Evolutionary conservation across 2,329 filamentous ascomycete species (phyloP), one percentile per base, ranked within the genome.

Genomic region (Sarocladium strictum): DNA sequence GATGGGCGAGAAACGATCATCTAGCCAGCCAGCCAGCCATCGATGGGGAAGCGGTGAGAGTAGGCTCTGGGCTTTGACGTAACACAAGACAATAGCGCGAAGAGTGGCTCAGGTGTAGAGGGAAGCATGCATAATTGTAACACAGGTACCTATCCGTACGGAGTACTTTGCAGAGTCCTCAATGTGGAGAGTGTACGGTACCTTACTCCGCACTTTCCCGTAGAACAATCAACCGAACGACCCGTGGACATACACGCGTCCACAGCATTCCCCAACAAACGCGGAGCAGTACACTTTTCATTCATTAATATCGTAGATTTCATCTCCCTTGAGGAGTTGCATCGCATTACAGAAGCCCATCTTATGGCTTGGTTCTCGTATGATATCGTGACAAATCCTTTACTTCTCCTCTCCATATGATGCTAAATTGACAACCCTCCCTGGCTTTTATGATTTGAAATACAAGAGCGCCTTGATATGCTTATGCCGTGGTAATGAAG

Each of bases 381-480:
- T 47, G 23, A 27, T 47, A 47, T 47, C 43, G 43, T 47, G 24
- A 47, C 43, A 47, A n/a, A n/a, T n/a, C n/a, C n/a, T n/a, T n/a
- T n/a, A n/a, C n/a, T n/a, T n/a, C n/a, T n/a, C 17, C 7, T 43
- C 7, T 6, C 24, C 3, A 43, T 19, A 43, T 43, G 40, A 24
- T 43, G 40, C 35, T 38, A 15, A n/a, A 38, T 15, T 7, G 23
- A 47, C 12, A 47, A 26, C 7, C 23, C 24, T 24, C 14, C 21
- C 21, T n/a, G 24, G 29, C 21, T 47, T 26, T 27, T 47, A 15
- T 15, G 24, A 47, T 23, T 10, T 21, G 24, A 43, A 43, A 43
- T 17, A 23, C 24, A 47, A 29, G n/a, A 27, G 43, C 40, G 40
- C 40, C 40, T 12, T n/a, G 7, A 12, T 4, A 43, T 43, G 40